Evolutionary conservation across 1,284 basidiomycete genomes (phyloP).

Genomic region (Heterobasidion annosum): DNA sequence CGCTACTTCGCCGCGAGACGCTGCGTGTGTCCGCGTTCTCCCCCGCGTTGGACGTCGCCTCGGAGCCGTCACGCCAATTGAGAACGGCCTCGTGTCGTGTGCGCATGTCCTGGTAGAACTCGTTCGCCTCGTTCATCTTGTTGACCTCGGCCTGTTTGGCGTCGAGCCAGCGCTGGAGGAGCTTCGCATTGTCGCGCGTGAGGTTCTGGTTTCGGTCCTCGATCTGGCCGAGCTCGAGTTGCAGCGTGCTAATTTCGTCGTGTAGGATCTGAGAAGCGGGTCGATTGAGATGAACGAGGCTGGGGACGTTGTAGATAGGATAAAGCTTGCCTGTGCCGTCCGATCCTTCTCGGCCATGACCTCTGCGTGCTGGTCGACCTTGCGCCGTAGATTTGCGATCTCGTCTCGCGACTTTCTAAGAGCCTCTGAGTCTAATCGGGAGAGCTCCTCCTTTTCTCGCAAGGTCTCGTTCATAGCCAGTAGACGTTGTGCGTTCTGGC

Average conservation of each 20-base stretch:
- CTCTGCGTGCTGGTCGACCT: slow-evolving; percentile 80
- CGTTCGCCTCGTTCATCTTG: slow-evolving; percentile 89
- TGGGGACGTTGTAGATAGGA: background rate
- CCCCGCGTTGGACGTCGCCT: slow-evolving; percentile 13
- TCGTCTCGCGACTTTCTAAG: slow-evolving; percentile 69
- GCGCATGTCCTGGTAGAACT: slow-evolving; percentile 77
- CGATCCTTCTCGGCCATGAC: slow-evolving; percentile 83
- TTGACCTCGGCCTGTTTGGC: slow-evolving; percentile 90
- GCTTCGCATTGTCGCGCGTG: slow-evolving; percentile 86
- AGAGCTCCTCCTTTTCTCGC: slow-evolving; percentile 82
- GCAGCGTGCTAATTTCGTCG: slow-evolving; percentile 87
- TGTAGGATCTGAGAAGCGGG: slow-evolving; percentile 64
- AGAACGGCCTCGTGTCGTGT: slow-evolving; percentile 51
- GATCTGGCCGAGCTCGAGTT: slow-evolving; percentile 85
- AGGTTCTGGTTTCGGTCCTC: slow-evolving; percentile 81
- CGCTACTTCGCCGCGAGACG: slow-evolving; percentile 18
- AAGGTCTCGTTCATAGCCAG: slow-evolving; percentile 91
- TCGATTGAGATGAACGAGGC: background rate
- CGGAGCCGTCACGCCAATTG: slow-evolving; percentile 42
- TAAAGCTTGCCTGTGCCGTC: slow-evolving; percentile 63
- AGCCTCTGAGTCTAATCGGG: slow-evolving; percentile 70
- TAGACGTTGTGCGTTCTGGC: slow-evolving; percentile 89
- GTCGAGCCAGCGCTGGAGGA: slow-evolving; percentile 93
- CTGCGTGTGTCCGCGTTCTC: slow-evolving; percentile 17
- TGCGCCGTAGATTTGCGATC: slow-evolving; percentile 55